Base-by-base conservation (phyloP, 495 filamentous ascomycete genomes). In the Penicillium odoratum region DNA sequence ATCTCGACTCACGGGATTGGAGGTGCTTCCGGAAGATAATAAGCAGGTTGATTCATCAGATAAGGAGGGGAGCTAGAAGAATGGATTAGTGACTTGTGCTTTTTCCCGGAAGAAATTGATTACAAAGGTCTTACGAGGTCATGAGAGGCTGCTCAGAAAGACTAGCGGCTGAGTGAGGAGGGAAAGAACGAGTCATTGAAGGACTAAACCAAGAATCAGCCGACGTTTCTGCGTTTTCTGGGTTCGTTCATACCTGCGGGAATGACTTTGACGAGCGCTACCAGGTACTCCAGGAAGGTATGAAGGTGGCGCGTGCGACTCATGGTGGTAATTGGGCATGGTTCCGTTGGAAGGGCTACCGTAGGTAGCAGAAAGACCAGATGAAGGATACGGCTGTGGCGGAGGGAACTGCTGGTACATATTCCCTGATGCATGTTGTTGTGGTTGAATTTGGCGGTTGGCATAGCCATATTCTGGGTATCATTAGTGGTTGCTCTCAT, bases 41-140 rank as follows among this genome's bases (percentile, higher is more conserved):
- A 69, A 9, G 59, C 46, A 1, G 59, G 55, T 51, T 61, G 67
- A 18, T 55, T 65, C 40, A 68, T 69, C 59, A 69, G 61, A 57
- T 65, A 69, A 36, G 66, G 53, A 21, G 64, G 33, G 16, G 62
- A 52, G 5, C 62, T 57, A 30, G 4, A 16, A 4, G 10, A 0
- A n/a, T 18, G 21, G 8, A 29, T 44, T 18, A 33, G 21, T 10
- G 5, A 36, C 26, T 33, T 13, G 10, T 16, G 18, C 26, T 34
- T 26, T 16, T 26, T 25, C 30, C 44, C 13, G 29, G 1, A n/a
- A 15, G 29, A 5, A 13, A 1, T 25, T 4, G 16, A 18, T 26
- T 30, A 3, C 31, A 13, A 15, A 5, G 21, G 3, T 16, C 67
- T 55, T 58, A 69, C 67, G 64, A 56, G 5, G 48, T 49, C 65